Evolutionary conservation across 192 early-diverging fungal species (phyloP).

Genomic region (Gigaspora rosea): DNA sequence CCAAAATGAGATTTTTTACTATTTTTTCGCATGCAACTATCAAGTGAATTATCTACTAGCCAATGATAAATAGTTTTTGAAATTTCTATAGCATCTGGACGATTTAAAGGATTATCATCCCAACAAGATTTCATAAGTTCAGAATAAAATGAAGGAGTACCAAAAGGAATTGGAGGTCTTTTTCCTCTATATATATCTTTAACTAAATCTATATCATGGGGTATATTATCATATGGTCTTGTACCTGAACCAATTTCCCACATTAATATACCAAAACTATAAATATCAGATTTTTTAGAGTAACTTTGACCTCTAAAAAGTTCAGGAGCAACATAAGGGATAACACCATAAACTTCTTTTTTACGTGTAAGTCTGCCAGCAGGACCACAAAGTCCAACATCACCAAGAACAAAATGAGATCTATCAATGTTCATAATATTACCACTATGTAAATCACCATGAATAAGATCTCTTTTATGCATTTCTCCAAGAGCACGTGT

Average conservation of each 20-base stretch:
- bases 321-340: constrained; percentile 48
- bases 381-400: constrained; percentile 40
- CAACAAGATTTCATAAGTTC: constrained; percentile 46
- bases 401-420: constrained; percentile 42
- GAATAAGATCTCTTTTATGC: constrained; percentile 46
- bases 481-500: constrained; percentile 39
- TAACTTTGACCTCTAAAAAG: constrained; percentile 11
- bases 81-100: constrained; percentile 27
- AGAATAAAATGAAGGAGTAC: constrained; percentile 42
- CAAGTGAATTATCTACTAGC: constrained; percentile 20
- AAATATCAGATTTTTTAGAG: constrained; percentile 36
- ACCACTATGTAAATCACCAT: constrained; percentile 49
- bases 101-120: constrained; percentile 39
- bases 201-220: constrained; percentile 34
- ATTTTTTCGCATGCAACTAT: constrained; percentile 6
- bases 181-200: constrained; percentile 37
- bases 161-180: constrained; percentile 41
- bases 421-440: constrained; percentile 47
- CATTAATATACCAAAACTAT: constrained; percentile 50
- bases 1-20: not conserved
- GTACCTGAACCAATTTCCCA: constrained; percentile 48
- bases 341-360: constrained; percentile 36
- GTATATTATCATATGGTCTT: constrained; percentile 37
- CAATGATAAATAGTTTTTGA: constrained; percentile 12
- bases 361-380: constrained; percentile 17